These are phyloP conservation scores for Starmerella roubikii DNA, from an alignment of 805 yeast genomes.

Conservation along the genomic window DNA sequence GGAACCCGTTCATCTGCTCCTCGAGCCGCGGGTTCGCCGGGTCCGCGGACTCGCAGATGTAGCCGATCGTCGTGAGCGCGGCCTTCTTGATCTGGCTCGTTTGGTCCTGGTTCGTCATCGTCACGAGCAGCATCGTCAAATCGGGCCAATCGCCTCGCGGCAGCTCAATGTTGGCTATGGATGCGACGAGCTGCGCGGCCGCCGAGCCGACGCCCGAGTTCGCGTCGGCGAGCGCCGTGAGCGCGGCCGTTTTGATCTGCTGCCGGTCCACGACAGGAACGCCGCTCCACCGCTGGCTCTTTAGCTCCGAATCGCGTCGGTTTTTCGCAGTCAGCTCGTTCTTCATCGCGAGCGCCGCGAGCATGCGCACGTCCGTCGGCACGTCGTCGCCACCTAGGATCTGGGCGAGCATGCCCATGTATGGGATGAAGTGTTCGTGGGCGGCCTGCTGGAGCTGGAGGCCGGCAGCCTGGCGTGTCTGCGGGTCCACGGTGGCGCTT, in stretches of 20 bases:
- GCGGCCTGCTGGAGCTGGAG: constrained; percentile 54
- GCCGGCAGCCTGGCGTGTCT: constrained; percentile 14
- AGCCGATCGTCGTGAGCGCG: constrained; percentile 79
- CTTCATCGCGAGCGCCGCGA: constrained; percentile 79
- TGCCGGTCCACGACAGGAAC: constrained; percentile 36
- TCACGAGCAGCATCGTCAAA: constrained; percentile 68
- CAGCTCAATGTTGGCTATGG: constrained; percentile 90
- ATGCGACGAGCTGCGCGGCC: constrained; percentile 88
- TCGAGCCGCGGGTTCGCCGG: constrained; percentile 64
- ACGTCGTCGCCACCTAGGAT: constrained; percentile 45
- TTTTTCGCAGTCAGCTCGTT: constrained; percentile 82
- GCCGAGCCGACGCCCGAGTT: constrained; percentile 72
- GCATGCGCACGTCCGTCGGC: constrained; percentile 68
- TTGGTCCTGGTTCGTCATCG: constrained; percentile 67
- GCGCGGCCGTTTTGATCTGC: constrained; percentile 48
- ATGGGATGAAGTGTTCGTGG: constrained; percentile 58
- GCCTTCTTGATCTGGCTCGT: constrained; percentile 75
- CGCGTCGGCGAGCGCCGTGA: constrained; percentile 49
- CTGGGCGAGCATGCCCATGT: constrained; percentile 52
- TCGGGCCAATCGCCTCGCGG: constrained; percentile 84
- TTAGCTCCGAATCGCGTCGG: constrained; percentile 39
- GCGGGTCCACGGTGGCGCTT: constrained; percentile 15
- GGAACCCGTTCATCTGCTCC: constrained; percentile 77
- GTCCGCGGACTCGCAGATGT: constrained; percentile 89
- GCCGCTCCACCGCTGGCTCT: constrained; percentile 55